These are phyloP conservation scores for Allium fistulosum DNA, from an alignment of 106 monocot species.

Conservation along the genomic window DNA sequence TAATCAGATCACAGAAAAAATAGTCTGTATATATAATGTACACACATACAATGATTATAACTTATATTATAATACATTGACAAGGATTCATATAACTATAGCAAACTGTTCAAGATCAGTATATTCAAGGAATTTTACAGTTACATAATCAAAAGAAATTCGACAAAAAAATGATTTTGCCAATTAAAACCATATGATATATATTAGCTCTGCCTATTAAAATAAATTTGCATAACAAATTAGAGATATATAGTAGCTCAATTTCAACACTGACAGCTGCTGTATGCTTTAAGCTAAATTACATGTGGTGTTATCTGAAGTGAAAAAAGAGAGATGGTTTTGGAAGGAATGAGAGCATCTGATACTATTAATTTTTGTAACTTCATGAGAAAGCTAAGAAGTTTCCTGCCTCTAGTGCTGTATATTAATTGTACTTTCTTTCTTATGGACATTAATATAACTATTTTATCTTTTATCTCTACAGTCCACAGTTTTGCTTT, in stretches of 20 bases:
- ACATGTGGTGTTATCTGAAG: neutral
- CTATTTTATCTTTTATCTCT: neutral
- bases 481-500: neutral
- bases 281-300: neutral
- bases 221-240: neutral
- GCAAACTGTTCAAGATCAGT: no score
- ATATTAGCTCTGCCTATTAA: neutral
- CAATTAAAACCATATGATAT: neutral
- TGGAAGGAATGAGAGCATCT: neutral
- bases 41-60: no score
- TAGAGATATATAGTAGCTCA: neutral
- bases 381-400: conserved; percentile 7
- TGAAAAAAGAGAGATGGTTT: neutral
- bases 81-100: no score
- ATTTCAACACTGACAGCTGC: neutral
- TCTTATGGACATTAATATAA: neutral
- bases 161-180: neutral
- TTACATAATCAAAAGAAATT: neutral
- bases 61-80: no score
- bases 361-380: neutral
- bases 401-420: conserved; percentile 4
- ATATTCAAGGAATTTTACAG: neutral
- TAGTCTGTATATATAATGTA: neutral
- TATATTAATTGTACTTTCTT: conserved; percentile 2
- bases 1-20: neutral